A percentile compares a stretch with the other conserved stretches of the same genome.
Evolutionary conservation across 2,329 filamentous ascomycete species (phyloP).

Genomic region (Sphaerostilbella broomeana): DNA sequence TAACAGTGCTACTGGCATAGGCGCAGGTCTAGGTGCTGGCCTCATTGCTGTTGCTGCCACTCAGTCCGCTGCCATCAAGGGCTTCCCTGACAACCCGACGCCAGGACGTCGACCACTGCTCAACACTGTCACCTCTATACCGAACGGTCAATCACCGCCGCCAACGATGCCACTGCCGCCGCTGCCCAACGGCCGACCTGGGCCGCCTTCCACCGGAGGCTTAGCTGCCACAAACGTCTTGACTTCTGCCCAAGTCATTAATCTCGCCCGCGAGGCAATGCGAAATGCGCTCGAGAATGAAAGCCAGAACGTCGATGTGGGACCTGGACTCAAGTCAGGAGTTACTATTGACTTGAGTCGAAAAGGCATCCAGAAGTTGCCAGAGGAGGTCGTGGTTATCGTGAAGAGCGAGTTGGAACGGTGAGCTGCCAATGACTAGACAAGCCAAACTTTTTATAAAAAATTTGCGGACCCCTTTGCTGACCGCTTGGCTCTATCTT

Average conservation of each 20-base stretch:
- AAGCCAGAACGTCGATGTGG: slow-evolving; percentile 56
- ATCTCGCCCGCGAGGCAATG: slow-evolving; percentile 61
- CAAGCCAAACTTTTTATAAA: not conserved
- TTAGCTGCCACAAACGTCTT: slow-evolving; percentile 47
- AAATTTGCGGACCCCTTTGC: not conserved
- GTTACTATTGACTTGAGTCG: slow-evolving; percentile 74
- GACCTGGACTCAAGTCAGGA: slow-evolving; percentile 58
- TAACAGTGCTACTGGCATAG: slow-evolving; percentile 15
- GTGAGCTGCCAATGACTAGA: slow-evolving; percentile 35
- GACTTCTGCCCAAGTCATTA: slow-evolving; percentile 57
- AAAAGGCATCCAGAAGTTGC: slow-evolving; percentile 63
- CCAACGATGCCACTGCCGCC: slow-evolving; percentile 36
- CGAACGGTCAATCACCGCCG: slow-evolving; percentile 33
- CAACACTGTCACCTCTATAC: slow-evolving; percentile 32
- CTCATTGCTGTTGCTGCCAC: slow-evolving; percentile 14
- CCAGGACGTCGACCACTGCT: slow-evolving; percentile 33
- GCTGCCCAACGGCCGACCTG: slow-evolving; percentile 42
- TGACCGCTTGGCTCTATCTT: slow-evolving; percentile 6
- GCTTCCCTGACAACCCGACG: slow-evolving; percentile 35
- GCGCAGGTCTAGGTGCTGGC: slow-evolving; percentile 8
- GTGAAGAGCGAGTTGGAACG: slow-evolving; percentile 69
- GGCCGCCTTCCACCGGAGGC: slow-evolving; percentile 36
- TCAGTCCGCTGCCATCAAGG: slow-evolving; percentile 26
- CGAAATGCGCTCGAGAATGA: slow-evolving; percentile 60
- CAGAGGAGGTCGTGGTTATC: slow-evolving; percentile 67